Evolutionary conservation across 2,329 filamentous ascomycete species (phyloP), one percentile per base, ranked within the genome.

Genomic region (Shiraia bambusicola): DNA sequence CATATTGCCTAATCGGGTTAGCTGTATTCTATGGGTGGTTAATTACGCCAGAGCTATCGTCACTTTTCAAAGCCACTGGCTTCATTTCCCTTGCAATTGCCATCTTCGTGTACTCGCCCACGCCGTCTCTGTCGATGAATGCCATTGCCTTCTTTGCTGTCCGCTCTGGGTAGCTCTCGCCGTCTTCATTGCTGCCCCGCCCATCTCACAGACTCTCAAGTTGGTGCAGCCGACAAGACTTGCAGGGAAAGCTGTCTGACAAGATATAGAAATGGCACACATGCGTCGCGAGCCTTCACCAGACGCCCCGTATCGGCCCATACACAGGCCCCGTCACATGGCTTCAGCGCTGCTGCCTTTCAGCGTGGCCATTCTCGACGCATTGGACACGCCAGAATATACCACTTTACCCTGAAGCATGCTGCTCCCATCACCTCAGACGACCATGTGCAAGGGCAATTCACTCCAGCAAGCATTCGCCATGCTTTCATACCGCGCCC

Each of bases 51-150:
- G 15, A 40, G 12, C 45, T 40, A 39, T 44, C 37, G 26, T 15
- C 41, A 36, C 45, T 43, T 47, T 52, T 55, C 49, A 28, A 39
- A 22, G 30, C 31, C 15, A 19, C 32, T 40, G 32, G 40, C 33
- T 37, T 28, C 42, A 19, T 34, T n/a, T 33, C 27, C 28, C 32
- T 41, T 41, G 49, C 50, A 50, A 47, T 50, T 51, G 50, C 36
- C 45, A 13, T 41, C 40, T 40, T 37, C 44, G 40, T 45, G 45
- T 48, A 42, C 38, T 31, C 25, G 16, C 26, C 19, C 28, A 24
- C 25, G 34, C 27, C 37, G 16, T 24, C 40, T 31, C 47, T 47
- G 52, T 65, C 61, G 51, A 67, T 69, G 65, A 69, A 69, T 69
- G 65, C 64, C 58, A 63, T 57, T 58, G 40, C 46, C 51, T 47